Base-by-base conservation (phyloP, 176 grass and related monocot genomes). In the Microstegium vimineum region DNA sequence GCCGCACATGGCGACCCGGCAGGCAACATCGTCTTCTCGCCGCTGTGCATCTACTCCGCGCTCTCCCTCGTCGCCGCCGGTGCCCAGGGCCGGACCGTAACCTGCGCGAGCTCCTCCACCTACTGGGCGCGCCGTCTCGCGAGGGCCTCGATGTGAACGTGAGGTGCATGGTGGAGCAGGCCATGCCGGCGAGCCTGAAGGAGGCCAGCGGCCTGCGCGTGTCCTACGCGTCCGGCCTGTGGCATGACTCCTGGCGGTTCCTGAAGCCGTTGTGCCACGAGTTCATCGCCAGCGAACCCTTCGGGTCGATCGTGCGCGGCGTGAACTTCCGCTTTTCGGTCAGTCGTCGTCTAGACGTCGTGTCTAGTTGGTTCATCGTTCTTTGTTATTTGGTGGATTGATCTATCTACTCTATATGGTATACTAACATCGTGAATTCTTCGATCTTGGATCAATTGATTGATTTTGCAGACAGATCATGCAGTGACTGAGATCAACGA, bases 221-320 rank as follows among this genome's bases (percentile, higher is more conserved):
- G 25, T 38, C 56, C 25, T 78, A 62, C 22, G 56, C 74, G 20
- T 60, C 47, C 43, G 66, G 77, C 27, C 23, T 82, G 6, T 90
- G 78, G 83, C 57, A 63, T 9, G 83, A 90, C 18, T 16, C 47
- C 16, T 36, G 30, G 11, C 14, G 69, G 36, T 3, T 31, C 16
- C 56, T 86, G 8, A 90, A 81, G 78, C 54, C 65, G 20, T 18
- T 72, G 0, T 90, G 78, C 64, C 25, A 18, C 9, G 25, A 78
- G n/a, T n/a, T n/a, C 9, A 18, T 64, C 26, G 64, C 56, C 14
- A 54, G 28, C 9, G 27, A 5, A 2, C 28, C 79, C 12, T 86
- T 60, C 56, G 69, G 45, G 14, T 72, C 72, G 5, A 66, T 27
- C 6, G 61, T 31, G 10, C 28, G 13, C 61, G 61, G 14, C 26